Base-by-base conservation (phyloP, 2,329 filamentous ascomycete genomes). In the Simplicillium aogashimaense region DNA sequence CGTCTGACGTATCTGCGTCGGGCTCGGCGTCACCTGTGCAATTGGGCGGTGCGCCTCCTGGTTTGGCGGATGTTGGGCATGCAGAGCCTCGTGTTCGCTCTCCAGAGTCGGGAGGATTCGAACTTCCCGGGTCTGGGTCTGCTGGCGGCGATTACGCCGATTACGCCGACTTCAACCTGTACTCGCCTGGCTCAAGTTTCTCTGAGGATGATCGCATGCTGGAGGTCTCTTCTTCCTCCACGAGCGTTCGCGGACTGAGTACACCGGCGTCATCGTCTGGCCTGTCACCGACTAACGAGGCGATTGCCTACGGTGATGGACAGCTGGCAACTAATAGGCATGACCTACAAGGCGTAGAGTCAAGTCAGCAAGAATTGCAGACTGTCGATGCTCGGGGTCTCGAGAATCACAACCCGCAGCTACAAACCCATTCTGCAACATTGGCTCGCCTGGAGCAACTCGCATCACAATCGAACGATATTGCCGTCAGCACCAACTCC, bases 131-230 rank as follows among this genome's bases (percentile, higher is more conserved):
- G 69, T 50, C 56, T 69, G 7, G 37, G 37, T 7, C 25, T 25
- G 5, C 16, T 32, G 15, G 13, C 30, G 30, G 15, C 13, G 30
- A n/a, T 32, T 45, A 36, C 35, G 51, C 30, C 45, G 59, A 69
- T 54, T 76, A 76, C 49, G 57, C 65, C 47, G 72, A 76, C 59
- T 76, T 76, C 59, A 70, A 66, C 50, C 64, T 76, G 13, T 76
- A 66, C 59, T 76, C 72, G 37, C 72, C 72, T 3, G 55, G 58
- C 16, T 65, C 69, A 14, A 62, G 57, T 43, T 65, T 65, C 51
- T 59, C 69, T 12, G 69, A 72, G 41, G 72, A 74, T 43, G 72
- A 76, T 35, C 60, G 48, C 11, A 59, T 62, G 53, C 58, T 55
- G 42, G 47, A 56, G 12, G 50, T 58, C 36, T 49, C 52, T 29